Evolutionary conservation across 306 rosid species (phyloP).

Genomic region (Cucurbita argyrosperma): DNA sequence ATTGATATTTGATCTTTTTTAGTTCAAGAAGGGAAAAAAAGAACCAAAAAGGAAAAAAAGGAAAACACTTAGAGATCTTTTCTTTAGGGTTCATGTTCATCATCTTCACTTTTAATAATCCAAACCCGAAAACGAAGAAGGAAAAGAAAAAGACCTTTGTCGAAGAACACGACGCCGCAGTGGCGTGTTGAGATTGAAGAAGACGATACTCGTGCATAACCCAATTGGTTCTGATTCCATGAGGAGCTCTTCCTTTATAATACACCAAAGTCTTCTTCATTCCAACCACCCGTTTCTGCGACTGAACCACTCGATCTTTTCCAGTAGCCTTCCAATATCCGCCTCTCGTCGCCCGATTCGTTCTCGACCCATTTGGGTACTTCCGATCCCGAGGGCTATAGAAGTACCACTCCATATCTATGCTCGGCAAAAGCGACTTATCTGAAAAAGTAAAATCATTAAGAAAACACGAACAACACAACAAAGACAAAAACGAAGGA

Average conservation of each 20-base stretch:
- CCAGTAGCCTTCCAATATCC: slow-evolving; percentile 99
- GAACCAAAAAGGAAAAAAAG: slow-evolving; percentile 2
- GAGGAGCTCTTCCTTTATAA: slow-evolving; percentile 88
- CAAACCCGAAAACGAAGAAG: neutral
- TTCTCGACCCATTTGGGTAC: slow-evolving; percentile 98
- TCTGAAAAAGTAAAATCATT: slow-evolving; percentile 18
- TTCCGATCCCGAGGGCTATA: slow-evolving; percentile 83
- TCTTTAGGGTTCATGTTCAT: neutral
- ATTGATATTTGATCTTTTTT: neutral
- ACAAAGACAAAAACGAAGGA: neutral
- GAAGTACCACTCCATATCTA: slow-evolving; percentile 96
- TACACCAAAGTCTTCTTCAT: slow-evolving; percentile 94
- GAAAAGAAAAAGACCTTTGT: slow-evolving; percentile 38
- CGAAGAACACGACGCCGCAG: slow-evolving; percentile 35
- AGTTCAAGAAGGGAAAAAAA: neutral
- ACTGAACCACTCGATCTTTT: slow-evolving; percentile 63
- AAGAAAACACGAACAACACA: neutral
- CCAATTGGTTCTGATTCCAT: slow-evolving; percentile 86
- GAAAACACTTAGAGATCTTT: neutral
- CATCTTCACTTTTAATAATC: neutral
- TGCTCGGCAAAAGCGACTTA: slow-evolving; percentile 73
- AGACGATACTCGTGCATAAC: slow-evolving; percentile 92
- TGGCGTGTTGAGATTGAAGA: slow-evolving; percentile 15
- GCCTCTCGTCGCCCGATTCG: slow-evolving; percentile 72
- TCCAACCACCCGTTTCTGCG: slow-evolving; percentile 49